Percentiles rank a stretch among this genome's conserved stretches.
Evolutionary conservation across 768 basidiomycete genomes (phyloP).

Genomic region (Suillus discolor): DNA sequence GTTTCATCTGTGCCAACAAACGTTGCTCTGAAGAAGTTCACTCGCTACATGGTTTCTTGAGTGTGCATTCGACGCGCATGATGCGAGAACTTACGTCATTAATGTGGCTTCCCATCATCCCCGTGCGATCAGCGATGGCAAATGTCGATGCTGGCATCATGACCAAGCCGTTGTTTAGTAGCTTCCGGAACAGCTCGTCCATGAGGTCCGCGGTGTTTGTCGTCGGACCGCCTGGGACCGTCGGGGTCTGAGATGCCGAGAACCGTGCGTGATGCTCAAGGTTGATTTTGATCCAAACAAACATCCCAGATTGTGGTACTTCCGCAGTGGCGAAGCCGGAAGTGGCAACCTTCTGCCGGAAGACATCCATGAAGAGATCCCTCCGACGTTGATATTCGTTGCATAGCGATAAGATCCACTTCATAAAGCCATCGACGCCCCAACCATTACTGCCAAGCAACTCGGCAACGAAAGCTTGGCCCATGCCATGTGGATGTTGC

Average conservation of each 20-base stretch:
- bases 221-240: constrained; percentile 19
- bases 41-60: constrained; percentile 29
- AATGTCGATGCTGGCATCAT: constrained; percentile 54
- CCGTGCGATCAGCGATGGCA: constrained; percentile 37
- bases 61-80: constrained; percentile 6
- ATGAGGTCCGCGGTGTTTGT: constrained; percentile 49
- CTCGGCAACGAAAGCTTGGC: constrained; percentile 49
- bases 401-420: constrained; percentile 49
- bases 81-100: constrained; percentile 41
- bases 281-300: constrained; percentile 53
- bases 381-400: constrained; percentile 52
- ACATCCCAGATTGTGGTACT: constrained; percentile 52
- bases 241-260: constrained; percentile 22
- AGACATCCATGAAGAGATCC: constrained; percentile 47
- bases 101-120: constrained; percentile 31
- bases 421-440: constrained; percentile 47
- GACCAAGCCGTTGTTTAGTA: constrained; percentile 43
- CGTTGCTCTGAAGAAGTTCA: constrained; percentile 47
- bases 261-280: constrained; percentile 46
- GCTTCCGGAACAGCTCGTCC: constrained; percentile 48
- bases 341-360: constrained; percentile 34
- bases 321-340: constrained; percentile 38
- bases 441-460: constrained; percentile 45
- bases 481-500: constrained; percentile 51
- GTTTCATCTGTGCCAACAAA: constrained; percentile 52